Conservation (phyloP, 495 filamentous ascomycete genomes). For the Letharia lupina region DNA sequence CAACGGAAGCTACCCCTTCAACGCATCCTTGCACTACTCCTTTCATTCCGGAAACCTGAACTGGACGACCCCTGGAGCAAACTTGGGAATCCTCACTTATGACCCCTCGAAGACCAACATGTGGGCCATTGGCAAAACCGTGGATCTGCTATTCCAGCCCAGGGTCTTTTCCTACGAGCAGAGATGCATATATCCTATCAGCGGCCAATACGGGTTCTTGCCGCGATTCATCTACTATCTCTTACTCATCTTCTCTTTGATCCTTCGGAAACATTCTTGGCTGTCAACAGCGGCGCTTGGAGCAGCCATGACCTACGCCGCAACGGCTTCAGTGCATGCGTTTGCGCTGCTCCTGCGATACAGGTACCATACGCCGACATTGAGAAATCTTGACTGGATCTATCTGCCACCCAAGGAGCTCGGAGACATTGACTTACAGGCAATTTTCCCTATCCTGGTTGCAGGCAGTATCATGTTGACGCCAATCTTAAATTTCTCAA, state of each 20-base stretch:
- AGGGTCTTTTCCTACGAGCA: conserved; percentile 20
- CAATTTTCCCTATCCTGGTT: background rate
- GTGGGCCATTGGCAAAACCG: conserved; percentile 1
- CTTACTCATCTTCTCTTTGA: conserved; percentile 2
- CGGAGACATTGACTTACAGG: background rate
- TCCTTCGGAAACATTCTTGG: conserved; percentile 3
- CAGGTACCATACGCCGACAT: background rate
- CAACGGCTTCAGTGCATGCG: conserved; percentile 2
- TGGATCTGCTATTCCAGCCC: conserved; percentile 1
- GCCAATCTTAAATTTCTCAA: conserved; percentile 6
- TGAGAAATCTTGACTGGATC: background rate
- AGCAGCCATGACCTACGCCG: conserved; percentile 8
- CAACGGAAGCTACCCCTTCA: background rate
- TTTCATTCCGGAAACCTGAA: background rate
- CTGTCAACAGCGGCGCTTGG: conserved; percentile 7
- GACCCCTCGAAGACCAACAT: conserved; percentile 1
- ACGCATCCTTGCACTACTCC: background rate
- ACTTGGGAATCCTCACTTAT: background rate
- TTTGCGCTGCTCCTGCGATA: conserved; percentile 8
- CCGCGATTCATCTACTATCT: conserved; percentile 6
- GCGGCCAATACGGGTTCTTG: conserved; percentile 14
- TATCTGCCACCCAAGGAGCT: background rate
- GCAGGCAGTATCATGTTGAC: conserved; percentile 7
- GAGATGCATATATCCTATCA: conserved; percentile 29
- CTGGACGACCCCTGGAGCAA: background rate